Conservation (phyloP, 1,139 yeast species). For the Kodamaea suecica region DNA sequence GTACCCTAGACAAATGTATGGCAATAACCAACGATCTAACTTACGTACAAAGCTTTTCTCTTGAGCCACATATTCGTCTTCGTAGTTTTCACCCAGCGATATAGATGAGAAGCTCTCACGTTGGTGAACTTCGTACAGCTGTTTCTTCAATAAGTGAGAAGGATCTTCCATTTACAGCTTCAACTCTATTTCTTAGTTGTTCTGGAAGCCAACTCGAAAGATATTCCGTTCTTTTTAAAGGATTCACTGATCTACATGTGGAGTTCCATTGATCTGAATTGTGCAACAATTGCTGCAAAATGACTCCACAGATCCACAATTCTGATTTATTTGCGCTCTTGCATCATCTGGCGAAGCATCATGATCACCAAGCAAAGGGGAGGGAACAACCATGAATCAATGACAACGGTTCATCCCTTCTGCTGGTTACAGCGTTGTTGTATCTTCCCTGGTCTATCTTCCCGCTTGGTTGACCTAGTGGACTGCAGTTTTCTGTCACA, state of each 20-base stretch:
- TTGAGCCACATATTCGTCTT: conserved; percentile 4
- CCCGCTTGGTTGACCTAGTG: too few species aligned
- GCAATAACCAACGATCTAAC: conserved; percentile 34
- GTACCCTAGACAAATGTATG: conserved; percentile 33
- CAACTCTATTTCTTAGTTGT: background rate
- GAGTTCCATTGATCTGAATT: background rate
- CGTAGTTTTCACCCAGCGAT: conserved; percentile 2
- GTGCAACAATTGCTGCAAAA: conserved; percentile 2
- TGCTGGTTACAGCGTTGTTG: too few species aligned
- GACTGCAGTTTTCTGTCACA: too few species aligned
- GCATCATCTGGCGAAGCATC: too few species aligned
- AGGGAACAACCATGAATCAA: too few species aligned
- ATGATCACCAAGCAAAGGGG: too few species aligned
- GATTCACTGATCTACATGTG: background rate
- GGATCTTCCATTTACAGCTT: background rate
- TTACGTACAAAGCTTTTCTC: conserved; percentile 32
- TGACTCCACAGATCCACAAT: conserved; percentile 5
- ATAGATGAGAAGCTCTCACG: conserved; percentile 7
- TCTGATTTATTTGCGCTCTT: background rate
- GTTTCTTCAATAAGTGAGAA: conserved; percentile 3
- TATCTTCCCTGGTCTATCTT: too few species aligned
- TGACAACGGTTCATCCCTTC: too few species aligned
- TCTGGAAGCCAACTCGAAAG: background rate
- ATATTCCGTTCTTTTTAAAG: background rate
- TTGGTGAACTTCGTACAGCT: conserved; percentile 2